Percentiles rank a stretch among this genome's conserved stretches.
phyloP scores from a whole-genome alignment of 257 asterid genomes.

The Primulina eburnea region DNA sequence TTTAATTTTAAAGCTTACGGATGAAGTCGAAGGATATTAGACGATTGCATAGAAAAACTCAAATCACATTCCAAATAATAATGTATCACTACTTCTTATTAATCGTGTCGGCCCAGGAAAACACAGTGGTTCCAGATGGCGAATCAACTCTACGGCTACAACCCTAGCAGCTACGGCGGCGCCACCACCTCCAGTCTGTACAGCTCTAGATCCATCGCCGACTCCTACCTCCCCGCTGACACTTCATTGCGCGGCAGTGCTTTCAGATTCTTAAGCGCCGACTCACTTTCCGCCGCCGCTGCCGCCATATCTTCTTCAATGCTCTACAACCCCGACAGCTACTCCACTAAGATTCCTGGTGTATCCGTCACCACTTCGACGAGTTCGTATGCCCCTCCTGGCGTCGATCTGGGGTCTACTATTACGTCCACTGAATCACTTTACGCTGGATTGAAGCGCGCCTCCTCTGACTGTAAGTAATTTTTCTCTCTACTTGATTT shows the following conservation, averaged over 20 bases:
- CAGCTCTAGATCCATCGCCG: slow-evolving; percentile 50
- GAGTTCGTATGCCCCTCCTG: slow-evolving; percentile 65
- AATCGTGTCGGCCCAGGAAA: not conserved
- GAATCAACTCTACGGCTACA: slow-evolving; percentile 59
- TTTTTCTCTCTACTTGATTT: not conserved
- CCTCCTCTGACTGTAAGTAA: slow-evolving; percentile 59
- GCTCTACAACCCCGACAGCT: slow-evolving; percentile 47
- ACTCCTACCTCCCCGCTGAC: slow-evolving; percentile 41
- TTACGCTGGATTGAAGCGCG: slow-evolving; percentile 70
- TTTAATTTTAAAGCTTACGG: too few relatives aligned
- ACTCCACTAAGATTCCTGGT: slow-evolving; percentile 47
- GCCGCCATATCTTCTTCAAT: slow-evolving; percentile 42
- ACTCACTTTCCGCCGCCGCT: slow-evolving; percentile 42
- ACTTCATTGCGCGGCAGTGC: slow-evolving; percentile 46
- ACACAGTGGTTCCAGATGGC: slow-evolving; percentile 36
- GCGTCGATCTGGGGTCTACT: slow-evolving; percentile 57
- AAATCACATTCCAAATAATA: too few relatives aligned
- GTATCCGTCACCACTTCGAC: slow-evolving; percentile 38
- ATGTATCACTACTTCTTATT: not conserved
- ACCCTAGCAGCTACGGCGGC: slow-evolving; percentile 39
- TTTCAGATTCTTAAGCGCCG: slow-evolving; percentile 52
- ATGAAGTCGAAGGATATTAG: too few relatives aligned
- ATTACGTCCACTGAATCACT: slow-evolving; percentile 39
- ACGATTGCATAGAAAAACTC: too few relatives aligned
- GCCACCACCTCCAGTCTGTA: slow-evolving; percentile 35